Conservation (phyloP, 345 rosid species). For the Citrus australasica region DNA sequence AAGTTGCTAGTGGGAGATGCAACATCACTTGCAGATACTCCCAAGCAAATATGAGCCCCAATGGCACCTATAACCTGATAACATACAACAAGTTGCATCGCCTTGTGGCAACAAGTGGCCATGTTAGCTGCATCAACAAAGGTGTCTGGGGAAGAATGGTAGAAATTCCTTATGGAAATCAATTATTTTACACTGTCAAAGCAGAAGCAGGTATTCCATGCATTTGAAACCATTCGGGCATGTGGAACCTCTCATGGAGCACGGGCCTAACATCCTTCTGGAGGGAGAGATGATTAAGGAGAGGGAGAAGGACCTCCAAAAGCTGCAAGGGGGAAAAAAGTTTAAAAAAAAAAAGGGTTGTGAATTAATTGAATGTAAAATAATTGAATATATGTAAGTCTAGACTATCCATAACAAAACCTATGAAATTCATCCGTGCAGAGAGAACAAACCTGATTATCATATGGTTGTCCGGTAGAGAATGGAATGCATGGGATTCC, state of each 20-base stretch:
- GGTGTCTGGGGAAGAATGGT: background rate
- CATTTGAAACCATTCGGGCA: slow-evolving; percentile 97
- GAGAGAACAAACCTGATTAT: slow-evolving; percentile 39
- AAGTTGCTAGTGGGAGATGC: background rate
- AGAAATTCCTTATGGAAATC: background rate
- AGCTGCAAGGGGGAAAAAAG: slow-evolving; percentile 40
- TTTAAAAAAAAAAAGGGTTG: too few species aligned
- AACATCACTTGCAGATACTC: background rate
- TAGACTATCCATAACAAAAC: background rate
- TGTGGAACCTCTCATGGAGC: slow-evolving; percentile 71
- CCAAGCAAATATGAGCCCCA: background rate
- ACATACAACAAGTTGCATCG: background rate
- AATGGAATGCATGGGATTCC: slow-evolving; percentile 63
- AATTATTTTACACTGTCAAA: slow-evolving; percentile 19
- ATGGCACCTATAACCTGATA: background rate
- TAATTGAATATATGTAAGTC: background rate
- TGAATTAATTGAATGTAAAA: too few species aligned
- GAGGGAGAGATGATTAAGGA: slow-evolving; percentile 71
- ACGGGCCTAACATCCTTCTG: slow-evolving; percentile 73
- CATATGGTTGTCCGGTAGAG: slow-evolving; percentile 44
- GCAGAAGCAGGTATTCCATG: slow-evolving; percentile 80
- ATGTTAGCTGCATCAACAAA: background rate
- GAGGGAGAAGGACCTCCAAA: slow-evolving; percentile 85
- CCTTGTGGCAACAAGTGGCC: background rate
- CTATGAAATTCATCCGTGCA: background rate